Base-by-base conservation (phyloP, 23 red algal genomes). In the Gracilaria vermiculophylla region DNA sequence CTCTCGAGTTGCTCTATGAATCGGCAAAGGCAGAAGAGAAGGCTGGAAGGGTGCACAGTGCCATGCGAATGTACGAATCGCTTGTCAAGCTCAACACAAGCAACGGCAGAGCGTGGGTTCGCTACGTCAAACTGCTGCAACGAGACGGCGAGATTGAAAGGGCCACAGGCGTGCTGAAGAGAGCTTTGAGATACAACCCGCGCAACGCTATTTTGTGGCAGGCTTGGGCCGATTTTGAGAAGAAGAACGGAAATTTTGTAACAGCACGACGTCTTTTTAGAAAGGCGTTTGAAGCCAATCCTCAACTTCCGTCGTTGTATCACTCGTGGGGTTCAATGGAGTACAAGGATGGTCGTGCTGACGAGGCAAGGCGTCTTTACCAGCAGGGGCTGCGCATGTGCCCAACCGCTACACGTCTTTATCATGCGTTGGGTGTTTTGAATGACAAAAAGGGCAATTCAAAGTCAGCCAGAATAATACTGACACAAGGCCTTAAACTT, bases 261-360 rank as follows among this genome's bases (percentile, higher is more conserved):
- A 74, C 60, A 7, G 97, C 97, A 15, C 79, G 97, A 34, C 78
- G 83, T 53, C 90, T 99, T 21, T 99, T 96, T 75, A 24, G 50
- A 11, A 56, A 64, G 17, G 89, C 82, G 13, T 72, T 78, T 20
- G 61, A 84, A 74, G 88, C 81, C 0, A 86, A 93, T 40, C 73
- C 87, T 1, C 13, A 58, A 37, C 76, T 95, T 24, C 67, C 86
- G 1, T 89, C 88, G 19, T 43, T 94, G 25, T 99, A 99, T 70
- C 73, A 99, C 62, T 95, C 97, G 12, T 99, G 97, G 97, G 93
- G 92, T 25, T 48, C 45, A 34, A 91, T 99, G 90, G 97, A 99
- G 79, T 83, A 81, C 42, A 69, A 23, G 39, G 76, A 91, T 12
- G 92, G 92, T 9, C 67, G 64, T 27, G 48, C 86, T 16, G 84